Evolutionary conservation across 2,329 filamentous ascomycete genomes (phyloP), one percentile per base, ranked within the genome.

Genomic region (Fusarium verticillioides): DNA sequence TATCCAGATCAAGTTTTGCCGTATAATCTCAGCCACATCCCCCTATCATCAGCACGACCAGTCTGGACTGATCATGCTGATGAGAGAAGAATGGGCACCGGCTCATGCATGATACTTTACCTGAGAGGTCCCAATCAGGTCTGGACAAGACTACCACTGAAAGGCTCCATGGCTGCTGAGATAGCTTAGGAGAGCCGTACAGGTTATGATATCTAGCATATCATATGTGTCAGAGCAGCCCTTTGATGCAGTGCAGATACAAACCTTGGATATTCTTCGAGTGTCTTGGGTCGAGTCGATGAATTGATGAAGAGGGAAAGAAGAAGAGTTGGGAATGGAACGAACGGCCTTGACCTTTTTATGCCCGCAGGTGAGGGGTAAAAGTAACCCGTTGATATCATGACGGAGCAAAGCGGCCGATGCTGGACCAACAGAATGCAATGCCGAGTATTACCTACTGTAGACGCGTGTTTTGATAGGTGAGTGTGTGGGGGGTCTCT

Each of bases 1-100:
- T 96, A 96, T 95, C 94, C 93, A 94, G 93, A 95, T 96, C 94
- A 96, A 96, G 93, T 96, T 94, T 87, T 87, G 92, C 94, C 93
- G 94, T 96, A 93, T 96, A 91, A 91, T 96, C 93, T 96, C 92
- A 94, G 82, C 83, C 80, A 80, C 81, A 70, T 68, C 78, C 66
- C 75, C 76, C 69, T 46, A 13, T 63, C 62, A 23, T 39, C 37
- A 23, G 13, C 28, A 63, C 23, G 8, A 26, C 28, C 46, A 43
- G 37, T 7, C 6, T 8, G 5, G 7, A 28, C 28, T 28, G 32
- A 4, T 3, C 11, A 32, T 11, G 13, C 10, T 40, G 57, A 61
- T 43, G 50, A n/a, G 13, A 16, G 42, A 66, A 72, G 73, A 72
- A 74, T 65, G 78, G 82, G 85, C 89, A 91, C 89, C 89, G 89